Percentiles rank a stretch among this genome's conserved stretches.
phyloP scores from a whole-genome alignment of 179 eudicot genomes.

The Vitellaria paradoxa region DNA sequence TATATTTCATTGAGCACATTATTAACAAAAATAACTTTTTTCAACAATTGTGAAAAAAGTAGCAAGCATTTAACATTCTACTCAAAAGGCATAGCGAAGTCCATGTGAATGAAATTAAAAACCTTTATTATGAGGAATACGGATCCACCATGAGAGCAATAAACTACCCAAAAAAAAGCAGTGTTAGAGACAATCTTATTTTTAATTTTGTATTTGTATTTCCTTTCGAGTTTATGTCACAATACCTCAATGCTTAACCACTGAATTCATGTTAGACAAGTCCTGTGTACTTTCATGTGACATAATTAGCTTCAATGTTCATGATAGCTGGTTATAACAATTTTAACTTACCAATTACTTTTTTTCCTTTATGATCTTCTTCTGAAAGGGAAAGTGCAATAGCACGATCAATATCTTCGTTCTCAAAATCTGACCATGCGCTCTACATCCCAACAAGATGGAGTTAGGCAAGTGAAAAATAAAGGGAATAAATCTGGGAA shows the following conservation, averaged over 20 bases:
- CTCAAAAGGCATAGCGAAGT: background rate
- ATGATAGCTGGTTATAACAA: background rate
- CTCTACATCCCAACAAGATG: conserved; percentile 51
- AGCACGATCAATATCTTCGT: conserved; percentile 86
- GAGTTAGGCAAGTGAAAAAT: background rate
- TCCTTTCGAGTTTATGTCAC: background rate
- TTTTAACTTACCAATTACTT: conserved; percentile 63
- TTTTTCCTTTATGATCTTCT: conserved; percentile 81
- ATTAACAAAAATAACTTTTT: background rate
- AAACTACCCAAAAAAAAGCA: background rate
- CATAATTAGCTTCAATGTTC: background rate
- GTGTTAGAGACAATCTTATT: background rate
- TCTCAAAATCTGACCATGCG: conserved; percentile 53
- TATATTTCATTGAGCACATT: background rate
- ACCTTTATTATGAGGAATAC: background rate
- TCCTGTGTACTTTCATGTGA: background rate
- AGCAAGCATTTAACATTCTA: background rate
- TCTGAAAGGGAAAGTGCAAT: conserved; percentile 88
- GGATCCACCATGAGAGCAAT: background rate
- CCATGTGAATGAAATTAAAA: background rate
- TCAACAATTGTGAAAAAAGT: background rate
- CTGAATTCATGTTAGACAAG: background rate
- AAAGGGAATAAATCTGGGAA: conserved; percentile 3
- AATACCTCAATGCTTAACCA: background rate
- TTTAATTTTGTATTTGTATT: background rate